phyloP scores from a whole-genome alignment of 352 stramenopile genomes.

The Thalassiosira hispida region DNA sequence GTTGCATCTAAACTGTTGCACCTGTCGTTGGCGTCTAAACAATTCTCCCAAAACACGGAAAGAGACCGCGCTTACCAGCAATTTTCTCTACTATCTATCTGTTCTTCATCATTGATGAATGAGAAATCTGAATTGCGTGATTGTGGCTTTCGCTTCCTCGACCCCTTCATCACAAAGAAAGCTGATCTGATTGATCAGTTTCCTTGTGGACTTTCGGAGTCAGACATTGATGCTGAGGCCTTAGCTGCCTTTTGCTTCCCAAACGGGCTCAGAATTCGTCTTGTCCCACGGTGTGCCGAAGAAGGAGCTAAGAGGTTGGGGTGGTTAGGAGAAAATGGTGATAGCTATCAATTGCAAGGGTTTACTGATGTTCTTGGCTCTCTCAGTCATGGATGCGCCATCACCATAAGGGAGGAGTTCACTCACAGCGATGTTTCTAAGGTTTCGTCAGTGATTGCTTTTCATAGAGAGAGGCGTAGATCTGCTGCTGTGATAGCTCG shows the following conservation, averaged over 20 bases:
- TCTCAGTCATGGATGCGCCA: constrained; percentile 53
- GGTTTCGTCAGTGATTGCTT: constrained; percentile 20
- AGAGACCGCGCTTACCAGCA: constrained; percentile 46
- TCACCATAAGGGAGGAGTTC: constrained; percentile 54
- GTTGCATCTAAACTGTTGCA: constrained; percentile 54
- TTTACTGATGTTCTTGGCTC: constrained; percentile 58
- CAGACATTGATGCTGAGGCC: constrained; percentile 56
- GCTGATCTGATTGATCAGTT: constrained; percentile 53
- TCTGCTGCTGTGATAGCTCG: constrained; percentile 36
- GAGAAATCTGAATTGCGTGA: constrained; percentile 30
- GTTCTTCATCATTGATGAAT: constrained; percentile 25
- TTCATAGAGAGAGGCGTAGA: constrained; percentile 39
- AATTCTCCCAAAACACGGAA: constrained; percentile 12
- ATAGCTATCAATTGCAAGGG: constrained; percentile 59
- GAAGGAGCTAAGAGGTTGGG: constrained; percentile 53
- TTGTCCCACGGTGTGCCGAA: constrained; percentile 44
- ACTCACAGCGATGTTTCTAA: constrained; percentile 18
- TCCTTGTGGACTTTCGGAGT: constrained; percentile 31
- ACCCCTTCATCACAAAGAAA: constrained; percentile 55
- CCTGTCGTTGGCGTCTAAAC: constrained; percentile 49
- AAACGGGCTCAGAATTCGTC: constrained; percentile 54
- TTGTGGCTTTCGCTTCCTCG: constrained; percentile 43
- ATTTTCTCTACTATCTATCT: constrained; percentile 53
- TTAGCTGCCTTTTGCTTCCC: constrained; percentile 64
- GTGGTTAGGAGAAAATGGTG: constrained; percentile 50